Conservation (phyloP, 306 rosid genomes). For the Vigna radiata region DNA sequence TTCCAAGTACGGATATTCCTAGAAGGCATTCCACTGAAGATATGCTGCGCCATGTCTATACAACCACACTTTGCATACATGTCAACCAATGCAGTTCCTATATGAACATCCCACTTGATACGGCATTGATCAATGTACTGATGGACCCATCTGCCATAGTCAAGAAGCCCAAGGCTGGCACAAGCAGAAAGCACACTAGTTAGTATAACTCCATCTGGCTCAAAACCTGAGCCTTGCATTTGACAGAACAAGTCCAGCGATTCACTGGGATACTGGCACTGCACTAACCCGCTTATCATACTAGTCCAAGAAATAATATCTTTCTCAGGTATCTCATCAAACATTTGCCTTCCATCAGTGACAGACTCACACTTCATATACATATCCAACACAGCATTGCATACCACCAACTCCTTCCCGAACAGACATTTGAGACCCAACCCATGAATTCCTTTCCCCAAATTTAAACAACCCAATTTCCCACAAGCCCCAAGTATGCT, state of each 20-base stretch:
- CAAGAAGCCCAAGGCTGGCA: constrained; percentile 78
- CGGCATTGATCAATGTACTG: constrained; percentile 59
- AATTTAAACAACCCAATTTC: constrained; percentile 53
- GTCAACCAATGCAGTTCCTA: constrained; percentile 77
- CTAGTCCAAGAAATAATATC: constrained; percentile 81
- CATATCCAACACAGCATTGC: constrained; percentile 78
- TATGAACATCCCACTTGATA: constrained; percentile 73
- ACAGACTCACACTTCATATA: constrained; percentile 69
- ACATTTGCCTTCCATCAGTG: constrained; percentile 61
- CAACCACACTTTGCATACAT: constrained; percentile 85
- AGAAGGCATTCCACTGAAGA: constrained; percentile 58
- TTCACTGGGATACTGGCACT: constrained; percentile 63
- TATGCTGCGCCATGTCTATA: constrained; percentile 59
- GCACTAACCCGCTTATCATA: constrained; percentile 74
- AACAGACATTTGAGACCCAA: constrained; percentile 48
- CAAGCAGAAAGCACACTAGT: constrained; percentile 82
- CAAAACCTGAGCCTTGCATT: constrained; percentile 60
- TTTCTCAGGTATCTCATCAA: constrained; percentile 64
- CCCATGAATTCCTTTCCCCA: constrained; percentile 83
- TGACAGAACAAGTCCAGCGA: constrained; percentile 65
- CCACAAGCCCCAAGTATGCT: constrained; percentile 73
- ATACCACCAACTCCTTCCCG: constrained; percentile 57
- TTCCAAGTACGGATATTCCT: constrained; percentile 82
- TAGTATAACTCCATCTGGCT: constrained; percentile 66
- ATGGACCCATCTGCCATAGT: constrained; percentile 78